phyloP scores from a whole-genome alignment of 345 rosid genomes.

The Dovyalis caffra region DNA sequence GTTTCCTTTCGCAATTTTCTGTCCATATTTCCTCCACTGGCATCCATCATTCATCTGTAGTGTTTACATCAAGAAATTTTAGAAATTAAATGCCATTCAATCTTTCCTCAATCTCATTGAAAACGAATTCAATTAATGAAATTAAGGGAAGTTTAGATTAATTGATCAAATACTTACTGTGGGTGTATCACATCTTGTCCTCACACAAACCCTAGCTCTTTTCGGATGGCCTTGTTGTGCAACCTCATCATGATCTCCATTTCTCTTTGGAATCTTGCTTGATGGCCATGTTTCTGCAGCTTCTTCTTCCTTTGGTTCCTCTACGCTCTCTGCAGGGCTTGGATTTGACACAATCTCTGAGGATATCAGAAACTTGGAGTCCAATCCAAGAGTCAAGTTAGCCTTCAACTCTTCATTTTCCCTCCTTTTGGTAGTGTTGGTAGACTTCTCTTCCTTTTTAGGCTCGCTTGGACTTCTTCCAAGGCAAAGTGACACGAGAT shows the following conservation, averaged over 20 bases:
- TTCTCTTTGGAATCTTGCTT: conserved; percentile 46
- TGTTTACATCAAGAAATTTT: not conserved
- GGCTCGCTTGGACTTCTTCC: conserved; percentile 49
- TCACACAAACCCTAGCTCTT: conserved; percentile 88
- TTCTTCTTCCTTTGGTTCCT: conserved; percentile 38
- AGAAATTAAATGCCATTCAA: not conserved
- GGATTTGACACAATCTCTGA: conserved; percentile 25
- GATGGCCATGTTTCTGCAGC: conserved; percentile 47
- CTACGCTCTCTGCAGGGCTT: conserved; percentile 39
- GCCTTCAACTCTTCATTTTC: conserved; percentile 47
- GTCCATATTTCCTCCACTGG: conserved; percentile 98
- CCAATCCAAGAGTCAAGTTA: conserved; percentile 53
- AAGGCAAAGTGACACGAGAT: conserved; percentile 71
- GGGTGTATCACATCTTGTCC: conserved; percentile 83
- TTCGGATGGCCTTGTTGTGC: conserved; percentile 55
- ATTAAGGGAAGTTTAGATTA: not conserved
- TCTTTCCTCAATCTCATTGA: no score
- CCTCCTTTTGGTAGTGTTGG: conserved; percentile 15
- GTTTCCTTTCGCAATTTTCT: conserved; percentile 81
- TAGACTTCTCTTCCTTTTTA: conserved; percentile 36
- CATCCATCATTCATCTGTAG: conserved; percentile 90
- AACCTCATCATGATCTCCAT: conserved; percentile 43
- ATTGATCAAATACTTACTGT: conserved; percentile 41
- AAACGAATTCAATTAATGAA: not conserved
- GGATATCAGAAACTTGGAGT: conserved; percentile 29